Percentiles rank a stretch among this genome's conserved stretches.
Evolutionary conservation across 2,329 filamentous ascomycete genomes (phyloP).

Genomic region (Ophiocordyceps robertsii): DNA sequence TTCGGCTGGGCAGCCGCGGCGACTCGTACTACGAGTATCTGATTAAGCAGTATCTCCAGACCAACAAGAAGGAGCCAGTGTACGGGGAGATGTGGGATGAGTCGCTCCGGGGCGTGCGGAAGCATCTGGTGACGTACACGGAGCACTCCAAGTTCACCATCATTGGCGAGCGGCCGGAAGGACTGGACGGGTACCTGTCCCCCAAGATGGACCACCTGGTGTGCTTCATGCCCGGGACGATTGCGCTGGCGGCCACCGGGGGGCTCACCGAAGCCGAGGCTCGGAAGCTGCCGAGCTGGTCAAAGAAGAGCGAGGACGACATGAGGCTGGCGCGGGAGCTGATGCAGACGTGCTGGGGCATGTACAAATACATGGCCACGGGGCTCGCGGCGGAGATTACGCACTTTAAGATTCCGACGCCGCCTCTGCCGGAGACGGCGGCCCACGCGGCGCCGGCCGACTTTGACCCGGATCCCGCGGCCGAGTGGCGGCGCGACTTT

Average conservation of each 20-base stretch:
- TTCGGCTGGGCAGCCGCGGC: constrained; percentile 82
- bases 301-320: constrained; percentile 67
- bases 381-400: constrained; percentile 92
- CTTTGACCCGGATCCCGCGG: constrained; percentile 38
- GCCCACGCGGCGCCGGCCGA: constrained; percentile 31
- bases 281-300: constrained; percentile 59
- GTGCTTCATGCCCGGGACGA: constrained; percentile 94
- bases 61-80: constrained; percentile 68
- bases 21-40: constrained; percentile 99
- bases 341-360: constrained; percentile 96
- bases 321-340: constrained; percentile 79
- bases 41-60: constrained; percentile 96
- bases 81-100: constrained; percentile 94
- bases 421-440: constrained; percentile 46
- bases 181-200: constrained; percentile 50
- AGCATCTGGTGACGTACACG: constrained; percentile 85
- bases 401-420: constrained; percentile 66
- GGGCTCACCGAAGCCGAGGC: constrained; percentile 66
- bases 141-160: constrained; percentile 71
- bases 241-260: constrained; percentile 75
- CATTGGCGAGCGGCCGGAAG: constrained; percentile 70
- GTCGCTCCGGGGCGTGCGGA: constrained; percentile 70
- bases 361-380: constrained; percentile 82
- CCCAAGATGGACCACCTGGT: constrained; percentile 98
- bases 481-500: constrained; percentile 65